Base-by-base conservation (phyloP, 2,329 filamentous ascomycete species). In the Penicillium corylophilum region DNA sequence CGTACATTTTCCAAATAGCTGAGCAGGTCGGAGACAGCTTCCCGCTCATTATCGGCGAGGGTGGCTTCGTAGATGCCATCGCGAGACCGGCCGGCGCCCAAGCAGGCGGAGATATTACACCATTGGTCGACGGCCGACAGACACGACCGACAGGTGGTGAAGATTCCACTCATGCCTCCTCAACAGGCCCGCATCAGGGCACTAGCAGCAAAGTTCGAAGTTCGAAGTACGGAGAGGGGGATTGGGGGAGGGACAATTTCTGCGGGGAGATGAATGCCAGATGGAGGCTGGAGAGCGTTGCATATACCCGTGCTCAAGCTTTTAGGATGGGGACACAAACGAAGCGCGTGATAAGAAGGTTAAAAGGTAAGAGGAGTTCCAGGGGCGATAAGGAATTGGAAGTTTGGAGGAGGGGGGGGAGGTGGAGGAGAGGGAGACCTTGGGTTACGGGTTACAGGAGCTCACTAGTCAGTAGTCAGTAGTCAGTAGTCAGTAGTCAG, bases 1-100 rank as follows among this genome's bases (percentile, higher is more conserved):
- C 83, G 59, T 79, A 97, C 94, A 71, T 97, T 96, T 77, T 99
- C 94, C 60, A 99, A 86, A 73, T 95, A 97, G 71, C 93, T 89
- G 16, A 99, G 80, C 53, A 99, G 80, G 71, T 99, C 94, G 60
- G 94, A 92, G 49, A 99, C 94, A 49, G 94, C 94, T 78, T 97
- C 94, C 67, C 94, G 85, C 77, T 99, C 94, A 76, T 89, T 95
- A 70, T 99, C 94, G 65, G 92, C 92, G 56, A 99, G 83, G 50
- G 94, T 89, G 46, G 88, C 87, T 72, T 94, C 89, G 72, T 93
- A 92, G 59, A 90, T 81, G 61, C 85, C 86, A 81, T 93, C 89
- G 73, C 86, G 86, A 73, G 87, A 83, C 76, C 86, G 88, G 68
- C 86, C 88, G 88, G 65, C 69, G 51, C 70, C 70, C 50, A 73